Evolutionary conservation across 2,329 filamentous ascomycete species (phyloP).

Genomic region (Hymenoscyphus infarciens): DNA sequence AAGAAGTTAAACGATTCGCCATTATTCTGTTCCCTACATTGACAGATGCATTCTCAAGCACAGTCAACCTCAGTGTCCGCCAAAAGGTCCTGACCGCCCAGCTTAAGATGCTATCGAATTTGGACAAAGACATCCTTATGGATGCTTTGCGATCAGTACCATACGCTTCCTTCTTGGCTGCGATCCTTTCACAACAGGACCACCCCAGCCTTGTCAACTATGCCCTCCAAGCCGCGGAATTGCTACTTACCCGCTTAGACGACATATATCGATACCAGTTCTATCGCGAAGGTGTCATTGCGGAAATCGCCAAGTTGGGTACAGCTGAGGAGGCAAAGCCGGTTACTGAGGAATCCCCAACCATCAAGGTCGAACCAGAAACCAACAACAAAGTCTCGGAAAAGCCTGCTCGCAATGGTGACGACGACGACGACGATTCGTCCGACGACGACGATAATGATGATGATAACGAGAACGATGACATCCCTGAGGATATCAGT

Average conservation of each 20-base stretch:
- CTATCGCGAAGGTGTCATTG: conserved; percentile 92
- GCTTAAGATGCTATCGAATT: conserved; percentile 93
- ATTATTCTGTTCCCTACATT: conserved; percentile 90
- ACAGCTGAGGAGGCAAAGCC: conserved; percentile 34
- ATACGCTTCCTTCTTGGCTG: conserved; percentile 92
- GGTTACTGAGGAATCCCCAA: conserved; percentile 19
- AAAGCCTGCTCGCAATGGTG: conserved; percentile 19
- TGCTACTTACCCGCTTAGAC: conserved; percentile 79
- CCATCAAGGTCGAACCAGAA: conserved; percentile 31
- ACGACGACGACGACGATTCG: conserved; percentile 40
- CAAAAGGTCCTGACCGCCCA: conserved; percentile 96
- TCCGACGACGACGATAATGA: conserved; percentile 45
- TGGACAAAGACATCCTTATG: conserved; percentile 80
- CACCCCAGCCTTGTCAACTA: conserved; percentile 82
- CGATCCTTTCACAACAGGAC: conserved; percentile 93
- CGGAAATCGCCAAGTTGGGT: conserved; percentile 82
- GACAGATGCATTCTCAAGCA: conserved; percentile 96
- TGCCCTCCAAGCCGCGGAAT: conserved; percentile 83
- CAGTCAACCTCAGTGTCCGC: conserved; percentile 89
- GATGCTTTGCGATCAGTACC: conserved; percentile 85
- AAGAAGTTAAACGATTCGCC: conserved; percentile 85
- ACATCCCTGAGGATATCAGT: conserved; percentile 46
- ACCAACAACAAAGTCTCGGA: conserved; percentile 33
- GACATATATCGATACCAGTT: conserved; percentile 93
- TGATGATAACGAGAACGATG: conserved; percentile 48